Base-by-base conservation (phyloP, 2,329 filamentous ascomycete species). In the Byssothecium circinans region DNA sequence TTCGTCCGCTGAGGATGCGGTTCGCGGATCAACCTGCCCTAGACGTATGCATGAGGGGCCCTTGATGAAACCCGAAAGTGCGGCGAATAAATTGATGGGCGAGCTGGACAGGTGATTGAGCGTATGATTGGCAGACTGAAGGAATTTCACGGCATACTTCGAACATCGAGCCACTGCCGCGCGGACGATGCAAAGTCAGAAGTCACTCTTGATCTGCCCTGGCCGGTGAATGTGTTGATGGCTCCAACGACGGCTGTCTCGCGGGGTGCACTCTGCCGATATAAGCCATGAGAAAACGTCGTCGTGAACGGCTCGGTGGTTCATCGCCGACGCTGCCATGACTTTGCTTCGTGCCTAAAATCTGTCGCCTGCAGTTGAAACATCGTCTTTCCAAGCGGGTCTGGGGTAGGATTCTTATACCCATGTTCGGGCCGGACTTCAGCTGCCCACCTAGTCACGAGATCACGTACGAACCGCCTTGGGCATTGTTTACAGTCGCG, bases 401-500 rank as follows among this genome's bases (percentile, higher is more conserved):
- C 55, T 63, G 58, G 63, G 57, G 60, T 56, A 60, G 55, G 54
- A 60, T 53, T 51, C 53, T 50, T n/a, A 48, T 49, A 49, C 50
- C 43, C 36, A 25, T 39, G 36, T 49, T 39, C 47, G 37, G 48
- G 39, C 27, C 23, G 47, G 50, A 56, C 36, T 49, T 47, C 22
- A 51, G 10, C 36, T 18, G 50, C 55, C 43, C 34, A 49, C 40
- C 22, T n/a, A 47, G 62, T 70, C 67, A 68, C 62, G 68, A 62
- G 68, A 68, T 54, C 43, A 47, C 62, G 67, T 54, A 54, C 50
- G 45, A 55, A 57, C 40, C 51, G 50, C 60, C 58, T 51, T 38
- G 49, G 30, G 47, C 25, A 65, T 68, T 70, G 63, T 70, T 65
- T 69, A 66, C 59, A 34, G 54, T 55, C 66, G 64, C 67, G 68